A percentile compares a stretch with the other conserved stretches of the same genome.
These are phyloP conservation scores for Metschnikowia dekortorum DNA, from an alignment of 805 yeast species.

Conservation along the genomic window DNA sequence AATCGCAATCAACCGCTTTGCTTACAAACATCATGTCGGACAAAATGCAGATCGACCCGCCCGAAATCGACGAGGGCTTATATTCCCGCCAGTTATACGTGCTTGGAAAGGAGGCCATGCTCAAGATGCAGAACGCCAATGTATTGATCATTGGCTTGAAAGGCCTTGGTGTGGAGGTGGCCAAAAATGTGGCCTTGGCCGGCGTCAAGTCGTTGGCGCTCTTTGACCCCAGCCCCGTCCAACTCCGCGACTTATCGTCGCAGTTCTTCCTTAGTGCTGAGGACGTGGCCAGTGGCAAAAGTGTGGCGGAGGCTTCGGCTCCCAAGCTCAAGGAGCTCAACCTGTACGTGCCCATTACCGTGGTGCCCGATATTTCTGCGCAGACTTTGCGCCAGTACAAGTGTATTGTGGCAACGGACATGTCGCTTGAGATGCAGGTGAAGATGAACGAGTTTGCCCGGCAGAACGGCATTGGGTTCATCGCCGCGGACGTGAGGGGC, in stretches of 20 bases:
- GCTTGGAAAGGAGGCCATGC: constrained; percentile 96
- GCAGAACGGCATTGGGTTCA: constrained; percentile 66
- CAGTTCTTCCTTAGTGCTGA: constrained; percentile 74
- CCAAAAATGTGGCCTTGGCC: constrained; percentile 93
- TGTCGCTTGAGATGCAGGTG: constrained; percentile 67
- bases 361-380: constrained; percentile 53
- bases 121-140: constrained; percentile 89
- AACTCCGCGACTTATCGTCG: constrained; percentile 71
- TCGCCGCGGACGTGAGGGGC: constrained; percentile 80
- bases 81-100: constrained; percentile 97
- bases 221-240: constrained; percentile 73
- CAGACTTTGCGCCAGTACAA: constrained; percentile 56
- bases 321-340: constrained; percentile 76
- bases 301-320: constrained; percentile 70
- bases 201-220: constrained; percentile 91
- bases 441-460: constrained; percentile 75
- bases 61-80: constrained; percentile 80
- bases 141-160: constrained; percentile 87
- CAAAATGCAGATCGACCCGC: constrained; percentile 41
- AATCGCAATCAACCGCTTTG: background rate
- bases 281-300: constrained; percentile 61
- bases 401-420: constrained; percentile 80
- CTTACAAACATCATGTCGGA: constrained; percentile 10
- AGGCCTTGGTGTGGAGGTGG: constrained; percentile 94
- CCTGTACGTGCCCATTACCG: constrained; percentile 81